Evolutionary conservation across 2,329 filamentous ascomycete species (phyloP), one percentile per base, ranked within the genome.

Genomic region (Lachnellula arida): DNA sequence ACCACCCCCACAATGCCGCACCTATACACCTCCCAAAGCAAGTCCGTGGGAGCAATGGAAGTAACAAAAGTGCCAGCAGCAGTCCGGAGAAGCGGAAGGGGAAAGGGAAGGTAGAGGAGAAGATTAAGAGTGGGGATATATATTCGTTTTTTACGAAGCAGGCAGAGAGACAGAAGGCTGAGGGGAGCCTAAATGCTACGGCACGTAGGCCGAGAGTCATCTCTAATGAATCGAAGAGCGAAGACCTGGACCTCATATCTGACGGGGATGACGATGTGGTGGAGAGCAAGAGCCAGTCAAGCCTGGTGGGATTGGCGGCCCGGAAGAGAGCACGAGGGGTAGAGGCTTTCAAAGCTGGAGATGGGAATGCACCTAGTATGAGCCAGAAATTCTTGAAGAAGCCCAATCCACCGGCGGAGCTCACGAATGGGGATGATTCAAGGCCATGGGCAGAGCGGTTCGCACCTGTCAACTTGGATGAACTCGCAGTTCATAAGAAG

Each of bases 401-500:
- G 12, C 65, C 73, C 8, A 60, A 66, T 19, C 66, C 42, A 22
- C 25, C 52, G 5, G 40, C 63, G 12, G 65, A 65, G 15, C 51
- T 66, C 11, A 60, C 63, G 7, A 60, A 62, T 6, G 74, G 77
- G 49, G 77, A 82, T 37, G 86, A 91, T 62, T 73, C 78, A 49
- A 81, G 87, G 51, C 91, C 93, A 3, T 97, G 93, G 93, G 88
- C 88, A 15, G 92, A 97, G 64, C 84, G 86, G 63, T 97, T 91
- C 71, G 86, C 82, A 2, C 93, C 93, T 0, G 67, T 71, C 2
- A 87, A 81, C 63, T 71, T 97, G 12, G 85, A 91, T 15, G 93
- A 97, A 73, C 76, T 99, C 46, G 93, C 88, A 0, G 93, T 99
- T 17, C 92, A 99, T 72, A 97, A 95, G 76, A 94, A 84, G 65